phyloP scores from a whole-genome alignment of 1,284 basidiomycete genomes.

The Malassezia obtusa region DNA sequence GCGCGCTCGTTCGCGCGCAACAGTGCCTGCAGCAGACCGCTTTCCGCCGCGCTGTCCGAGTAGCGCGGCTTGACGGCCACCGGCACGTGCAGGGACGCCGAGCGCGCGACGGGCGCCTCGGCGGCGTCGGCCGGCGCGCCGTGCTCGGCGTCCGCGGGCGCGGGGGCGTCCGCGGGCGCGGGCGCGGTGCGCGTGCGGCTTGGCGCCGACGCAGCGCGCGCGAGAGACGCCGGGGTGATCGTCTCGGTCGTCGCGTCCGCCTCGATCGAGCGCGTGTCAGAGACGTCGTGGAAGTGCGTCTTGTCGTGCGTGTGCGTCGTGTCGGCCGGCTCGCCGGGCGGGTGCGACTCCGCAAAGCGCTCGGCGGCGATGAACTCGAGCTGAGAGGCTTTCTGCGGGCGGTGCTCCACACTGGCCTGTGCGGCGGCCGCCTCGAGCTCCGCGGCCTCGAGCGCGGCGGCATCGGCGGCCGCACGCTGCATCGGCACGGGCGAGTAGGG shows the following conservation, averaged over 20 bases:
- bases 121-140: not conserved
- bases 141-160: not conserved
- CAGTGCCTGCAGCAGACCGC: slow-evolving; percentile 8
- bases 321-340: not conserved
- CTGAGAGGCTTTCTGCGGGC: not conserved
- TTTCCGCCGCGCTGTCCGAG: slow-evolving; percentile 1
- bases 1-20: slow-evolving; percentile 14
- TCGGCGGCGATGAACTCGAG: not conserved
- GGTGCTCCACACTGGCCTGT: not conserved
- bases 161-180: not conserved
- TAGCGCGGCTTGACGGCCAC: not conserved
- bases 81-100: not conserved
- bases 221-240: too few species aligned
- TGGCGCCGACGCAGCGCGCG: too few species aligned
- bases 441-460: not conserved
- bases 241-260: too few species aligned
- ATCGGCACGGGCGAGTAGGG: slow-evolving; percentile 1
- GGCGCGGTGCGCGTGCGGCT: too few species aligned
- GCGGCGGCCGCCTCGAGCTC: not conserved
- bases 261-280: too few species aligned
- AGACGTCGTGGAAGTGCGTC: too few species aligned
- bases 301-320: not conserved
- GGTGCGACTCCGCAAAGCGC: not conserved
- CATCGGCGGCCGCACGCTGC: not conserved
- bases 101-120: not conserved